Evolutionary conservation across 2,329 filamentous ascomycete species (phyloP).

Genomic region (Lizonia empirigonia): DNA sequence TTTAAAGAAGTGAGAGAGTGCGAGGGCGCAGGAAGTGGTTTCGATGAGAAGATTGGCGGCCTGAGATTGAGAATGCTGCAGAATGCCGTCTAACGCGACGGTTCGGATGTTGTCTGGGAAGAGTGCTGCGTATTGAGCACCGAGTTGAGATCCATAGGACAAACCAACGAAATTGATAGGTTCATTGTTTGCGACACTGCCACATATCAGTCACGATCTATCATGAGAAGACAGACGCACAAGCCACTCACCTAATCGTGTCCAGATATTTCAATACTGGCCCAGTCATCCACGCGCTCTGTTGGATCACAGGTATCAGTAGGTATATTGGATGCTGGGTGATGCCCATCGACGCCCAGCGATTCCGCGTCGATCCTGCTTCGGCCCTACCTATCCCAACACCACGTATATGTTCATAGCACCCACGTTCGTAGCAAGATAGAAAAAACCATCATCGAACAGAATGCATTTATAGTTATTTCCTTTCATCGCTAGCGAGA

Average conservation of each 20-base stretch:
- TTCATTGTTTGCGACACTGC: conserved; percentile 34
- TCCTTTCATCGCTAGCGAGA: too few species aligned
- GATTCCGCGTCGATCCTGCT: too few species aligned
- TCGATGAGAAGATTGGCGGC: conserved; percentile 46
- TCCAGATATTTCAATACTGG: conserved; percentile 52
- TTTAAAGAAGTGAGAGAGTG: conserved; percentile 47
- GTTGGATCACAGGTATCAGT: too few species aligned
- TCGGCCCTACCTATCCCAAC: too few species aligned
- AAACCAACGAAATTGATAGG: conserved; percentile 49
- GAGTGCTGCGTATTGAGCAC: conserved; percentile 52
- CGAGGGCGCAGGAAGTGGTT: conserved; percentile 45
- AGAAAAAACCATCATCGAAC: too few species aligned
- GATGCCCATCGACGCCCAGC: too few species aligned
- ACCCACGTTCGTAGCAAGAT: too few species aligned
- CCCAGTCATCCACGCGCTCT: conserved; percentile 51
- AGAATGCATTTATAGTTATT: too few species aligned
- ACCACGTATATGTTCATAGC: too few species aligned
- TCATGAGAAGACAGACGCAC: neutral
- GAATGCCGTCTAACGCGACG: conserved; percentile 53
- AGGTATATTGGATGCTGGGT: too few species aligned
- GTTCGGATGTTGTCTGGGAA: conserved; percentile 52
- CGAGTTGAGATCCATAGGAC: conserved; percentile 56
- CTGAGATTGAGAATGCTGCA: conserved; percentile 51
- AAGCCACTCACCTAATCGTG: conserved; percentile 32
- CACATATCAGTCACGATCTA: neutral